phyloP scores from a whole-genome alignment of 2,329 filamentous ascomycete genomes.

The Fusarium dlaminii region DNA sequence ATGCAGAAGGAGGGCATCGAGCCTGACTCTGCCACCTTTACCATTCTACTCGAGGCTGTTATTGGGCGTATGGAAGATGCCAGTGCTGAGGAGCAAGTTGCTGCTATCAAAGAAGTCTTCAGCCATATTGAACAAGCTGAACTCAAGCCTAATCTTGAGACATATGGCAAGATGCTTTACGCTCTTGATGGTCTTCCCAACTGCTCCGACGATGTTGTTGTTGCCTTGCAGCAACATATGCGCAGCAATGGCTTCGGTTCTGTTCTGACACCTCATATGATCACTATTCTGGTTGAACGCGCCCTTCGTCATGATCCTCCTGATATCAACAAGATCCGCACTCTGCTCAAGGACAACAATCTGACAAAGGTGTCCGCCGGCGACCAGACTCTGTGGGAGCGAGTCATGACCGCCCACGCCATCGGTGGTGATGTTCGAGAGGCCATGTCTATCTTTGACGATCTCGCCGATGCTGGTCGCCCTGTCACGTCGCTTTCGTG shows the following conservation, averaged over 20 bases:
- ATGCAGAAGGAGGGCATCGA: conserved; percentile 67
- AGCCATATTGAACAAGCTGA: conserved; percentile 65
- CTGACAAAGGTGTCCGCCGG: conserved; percentile 48
- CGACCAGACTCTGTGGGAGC: conserved; percentile 76
- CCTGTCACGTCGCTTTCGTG: conserved; percentile 55
- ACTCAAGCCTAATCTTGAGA: conserved; percentile 67
- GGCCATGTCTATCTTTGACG: conserved; percentile 61
- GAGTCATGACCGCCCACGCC: conserved; percentile 74
- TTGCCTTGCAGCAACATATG: conserved; percentile 72
- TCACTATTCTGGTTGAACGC: conserved; percentile 76
- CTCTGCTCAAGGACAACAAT: conserved; percentile 67
- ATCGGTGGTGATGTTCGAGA: conserved; percentile 58
- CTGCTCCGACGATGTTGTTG: conserved; percentile 60
- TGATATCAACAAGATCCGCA: conserved; percentile 67
- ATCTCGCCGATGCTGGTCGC: conserved; percentile 52
- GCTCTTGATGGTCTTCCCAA: conserved; percentile 49
- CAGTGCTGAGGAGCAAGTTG: conserved; percentile 59
- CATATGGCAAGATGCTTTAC: conserved; percentile 77
- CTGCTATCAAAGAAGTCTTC: conserved; percentile 64
- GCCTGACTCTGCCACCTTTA: conserved; percentile 76
- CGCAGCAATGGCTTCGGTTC: conserved; percentile 59
- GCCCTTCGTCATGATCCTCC: conserved; percentile 69
- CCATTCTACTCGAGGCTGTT: conserved; percentile 72
- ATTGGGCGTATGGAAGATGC: conserved; percentile 53
- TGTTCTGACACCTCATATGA: conserved; percentile 71